These are phyloP conservation scores for Xylariaceae sp. DNA, from an alignment of 2,329 filamentous ascomycete genomes.

Conservation along the genomic window DNA sequence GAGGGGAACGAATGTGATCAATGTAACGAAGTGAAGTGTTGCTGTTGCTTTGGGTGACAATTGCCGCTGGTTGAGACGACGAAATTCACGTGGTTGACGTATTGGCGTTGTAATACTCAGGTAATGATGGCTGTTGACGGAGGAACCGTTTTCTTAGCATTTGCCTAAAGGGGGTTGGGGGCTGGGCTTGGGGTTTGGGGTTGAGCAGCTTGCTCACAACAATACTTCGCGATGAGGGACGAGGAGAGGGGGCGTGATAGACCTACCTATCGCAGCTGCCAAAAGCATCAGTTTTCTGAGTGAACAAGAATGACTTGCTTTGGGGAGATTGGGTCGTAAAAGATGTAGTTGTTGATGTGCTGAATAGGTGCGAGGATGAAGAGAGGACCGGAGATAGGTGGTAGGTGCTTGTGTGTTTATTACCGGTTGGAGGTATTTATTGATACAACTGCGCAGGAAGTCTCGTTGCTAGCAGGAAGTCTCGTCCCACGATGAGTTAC, in stretches of 20 bases:
- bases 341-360: no score
- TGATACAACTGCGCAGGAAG: background rate
- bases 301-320: no score
- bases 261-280: background rate
- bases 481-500: background rate
- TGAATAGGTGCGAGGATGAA: no score
- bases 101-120: background rate
- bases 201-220: background rate
- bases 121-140: background rate
- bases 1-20: background rate
- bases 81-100: background rate
- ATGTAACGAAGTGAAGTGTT: background rate
- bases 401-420: no score
- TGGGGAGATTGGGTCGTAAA: no score
- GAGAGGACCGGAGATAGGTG: no score
- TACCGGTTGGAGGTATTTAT: no score
- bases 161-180: background rate
- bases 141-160: background rate
- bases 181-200: background rate
- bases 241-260: background rate
- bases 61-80: background rate
- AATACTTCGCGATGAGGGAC: background rate
- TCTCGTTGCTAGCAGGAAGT: background rate
- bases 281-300: background rate
- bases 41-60: background rate